A percentile compares a stretch with the other conserved stretches of the same genome.
These are phyloP conservation scores for Komagataella pseudopastoris DNA, from an alignment of 805 yeast species.

Conservation along the genomic window DNA sequence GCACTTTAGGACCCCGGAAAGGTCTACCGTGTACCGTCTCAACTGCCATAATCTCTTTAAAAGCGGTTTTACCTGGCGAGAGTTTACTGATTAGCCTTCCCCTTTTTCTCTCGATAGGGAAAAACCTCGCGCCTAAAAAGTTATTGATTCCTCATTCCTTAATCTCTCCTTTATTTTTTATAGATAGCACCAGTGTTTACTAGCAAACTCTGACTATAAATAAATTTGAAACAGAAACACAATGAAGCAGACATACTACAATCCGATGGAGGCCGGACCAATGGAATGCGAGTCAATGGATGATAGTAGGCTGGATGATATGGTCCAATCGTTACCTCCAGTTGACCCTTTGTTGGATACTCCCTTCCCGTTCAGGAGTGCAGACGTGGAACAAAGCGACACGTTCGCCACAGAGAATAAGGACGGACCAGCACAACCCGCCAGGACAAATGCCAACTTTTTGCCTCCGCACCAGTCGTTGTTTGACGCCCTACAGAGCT, in stretches of 20 bases:
- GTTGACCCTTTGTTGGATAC: background rate
- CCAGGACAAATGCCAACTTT: background rate
- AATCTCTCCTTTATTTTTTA: background rate
- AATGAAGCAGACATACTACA: background rate
- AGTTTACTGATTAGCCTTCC: background rate
- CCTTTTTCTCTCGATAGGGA: background rate
- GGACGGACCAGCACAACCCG: background rate
- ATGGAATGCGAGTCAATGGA: background rate
- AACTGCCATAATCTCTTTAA: background rate
- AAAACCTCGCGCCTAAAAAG: background rate
- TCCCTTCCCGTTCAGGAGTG: background rate
- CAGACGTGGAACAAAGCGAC: background rate
- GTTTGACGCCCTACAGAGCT: slow-evolving; percentile 18
- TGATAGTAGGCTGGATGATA: background rate
- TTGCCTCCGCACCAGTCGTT: slow-evolving; percentile 19
- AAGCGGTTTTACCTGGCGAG: background rate
- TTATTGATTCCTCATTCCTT: background rate
- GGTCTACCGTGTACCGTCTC: background rate
- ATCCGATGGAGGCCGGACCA: background rate
- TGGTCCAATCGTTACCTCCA: background rate
- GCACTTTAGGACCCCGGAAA: background rate
- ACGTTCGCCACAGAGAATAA: background rate
- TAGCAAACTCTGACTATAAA: background rate
- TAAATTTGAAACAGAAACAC: background rate
- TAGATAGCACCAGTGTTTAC: background rate